phyloP scores from a whole-genome alignment of 2,329 filamentous ascomycete species.

The Pseudocercospora fuligena region DNA sequence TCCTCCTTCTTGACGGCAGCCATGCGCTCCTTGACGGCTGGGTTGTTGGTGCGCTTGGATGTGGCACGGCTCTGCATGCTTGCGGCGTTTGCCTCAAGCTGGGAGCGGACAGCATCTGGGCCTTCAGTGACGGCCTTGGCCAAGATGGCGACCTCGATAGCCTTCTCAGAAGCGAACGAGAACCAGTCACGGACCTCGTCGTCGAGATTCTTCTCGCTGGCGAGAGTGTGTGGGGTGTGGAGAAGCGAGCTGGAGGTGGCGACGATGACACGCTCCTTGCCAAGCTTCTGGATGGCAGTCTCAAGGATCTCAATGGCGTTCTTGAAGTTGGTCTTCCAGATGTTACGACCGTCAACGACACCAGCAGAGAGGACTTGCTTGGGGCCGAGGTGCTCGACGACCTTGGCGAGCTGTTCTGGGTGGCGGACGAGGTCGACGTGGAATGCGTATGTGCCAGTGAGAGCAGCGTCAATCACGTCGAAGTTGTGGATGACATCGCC shows the following conservation, averaged over 20 bases:
- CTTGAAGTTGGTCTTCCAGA: constrained; percentile 99
- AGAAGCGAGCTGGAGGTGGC: constrained; percentile 97
- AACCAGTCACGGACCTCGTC: constrained; percentile 96
- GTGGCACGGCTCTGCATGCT: constrained; percentile 88
- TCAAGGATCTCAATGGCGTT: constrained; percentile 89
- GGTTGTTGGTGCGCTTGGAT: constrained; percentile 95
- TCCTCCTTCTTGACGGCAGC: constrained; percentile 79
- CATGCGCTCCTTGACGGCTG: constrained; percentile 95
- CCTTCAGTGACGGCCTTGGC: constrained; percentile 97
- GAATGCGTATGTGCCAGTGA: constrained; percentile 76
- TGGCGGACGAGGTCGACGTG: constrained; percentile 97
- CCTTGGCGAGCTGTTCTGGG: constrained; percentile 92
- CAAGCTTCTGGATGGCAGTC: constrained; percentile 89
- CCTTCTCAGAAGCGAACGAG: constrained; percentile 96
- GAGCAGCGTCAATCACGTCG: constrained; percentile 74
- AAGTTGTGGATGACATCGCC: constrained; percentile 99
- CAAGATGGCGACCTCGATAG: constrained; percentile 84
- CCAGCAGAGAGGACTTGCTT: constrained; percentile 91
- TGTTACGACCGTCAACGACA: constrained; percentile 98
- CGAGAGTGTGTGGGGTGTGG: constrained; percentile 96
- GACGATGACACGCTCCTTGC: constrained; percentile 96
- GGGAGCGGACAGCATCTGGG: constrained; percentile 79
- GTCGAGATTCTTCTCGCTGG: constrained; percentile 98
- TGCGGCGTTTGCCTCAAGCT: constrained; percentile 97
- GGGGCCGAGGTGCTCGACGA: constrained; percentile 79